phyloP scores from a whole-genome alignment of 257 asterid species.

The Plantago elongata region DNA sequence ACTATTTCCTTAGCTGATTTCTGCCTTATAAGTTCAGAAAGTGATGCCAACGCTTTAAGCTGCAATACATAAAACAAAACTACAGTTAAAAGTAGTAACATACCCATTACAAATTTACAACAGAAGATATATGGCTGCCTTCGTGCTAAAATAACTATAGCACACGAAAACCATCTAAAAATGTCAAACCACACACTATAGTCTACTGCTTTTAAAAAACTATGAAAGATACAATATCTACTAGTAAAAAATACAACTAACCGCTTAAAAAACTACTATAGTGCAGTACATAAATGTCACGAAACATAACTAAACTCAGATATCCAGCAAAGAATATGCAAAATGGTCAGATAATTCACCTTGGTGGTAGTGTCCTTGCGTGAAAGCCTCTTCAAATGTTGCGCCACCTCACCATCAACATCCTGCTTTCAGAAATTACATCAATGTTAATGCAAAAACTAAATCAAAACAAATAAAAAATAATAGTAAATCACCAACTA shows the following conservation, averaged over 20 bases:
- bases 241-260: background rate
- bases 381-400: constrained; percentile 85
- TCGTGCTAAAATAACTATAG: background rate
- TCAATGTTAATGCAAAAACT: constrained; percentile 11
- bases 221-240: background rate
- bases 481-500: background rate
- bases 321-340: background rate
- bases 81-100: constrained; percentile 19
- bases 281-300: background rate
- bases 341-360: constrained; percentile 31
- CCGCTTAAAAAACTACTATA: background rate
- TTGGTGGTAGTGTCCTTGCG: constrained; percentile 94
- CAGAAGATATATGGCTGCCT: background rate
- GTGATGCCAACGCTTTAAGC: constrained; percentile 86
- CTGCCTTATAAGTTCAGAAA: constrained; percentile 66
- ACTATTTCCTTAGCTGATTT: constrained; percentile 64
- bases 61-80: constrained; percentile 32
- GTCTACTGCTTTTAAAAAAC: constrained; percentile 1
- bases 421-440: constrained; percentile 37
- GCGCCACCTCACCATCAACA: constrained; percentile 80
- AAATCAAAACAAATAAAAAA: background rate
- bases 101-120: background rate
- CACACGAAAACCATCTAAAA: background rate
- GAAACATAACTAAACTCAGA: constrained; percentile 6
- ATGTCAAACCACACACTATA: constrained; percentile 3